Evolutionary conservation across 257 asterid genomes (phyloP), one percentile per base, ranked within the genome.

Genomic region (Voacanga thouarsii): DNA sequence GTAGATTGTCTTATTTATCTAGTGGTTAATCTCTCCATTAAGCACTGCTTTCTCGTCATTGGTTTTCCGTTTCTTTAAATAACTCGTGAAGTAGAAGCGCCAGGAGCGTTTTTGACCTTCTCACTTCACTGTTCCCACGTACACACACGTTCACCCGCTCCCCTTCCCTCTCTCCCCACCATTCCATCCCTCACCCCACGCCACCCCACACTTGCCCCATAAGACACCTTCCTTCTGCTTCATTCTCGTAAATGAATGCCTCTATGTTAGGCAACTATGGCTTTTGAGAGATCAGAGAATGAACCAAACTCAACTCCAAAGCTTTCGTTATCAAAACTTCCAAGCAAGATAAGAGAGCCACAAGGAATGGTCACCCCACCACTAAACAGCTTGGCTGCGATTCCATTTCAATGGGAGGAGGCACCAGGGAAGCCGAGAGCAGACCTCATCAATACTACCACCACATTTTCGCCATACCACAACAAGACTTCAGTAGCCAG

Each of bases 371-470:
- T 67, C 6, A 91, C 97, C 2, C 98, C 97, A 19, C 97, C 96
- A 1, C 78, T 84, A 56, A 88, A 83, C n/a, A 84, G 89, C 0
- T 47, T 83, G 3, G 86, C 79, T 53, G 88, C 98, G 1, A 39
- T 94, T 41, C 98, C 98, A 1, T 92, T 94, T 80, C 87, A 79
- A 26, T 94, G 97, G 98, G 97, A 94, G 86, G 96, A 87, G 77
- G 96, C 83, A 23, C 98, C 98, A 3, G 97, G 98, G 0, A 92
- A 88, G 86, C 94, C 96, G 1, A 85, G 91, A 71, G 33, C 82
- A 71, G 21, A 75, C 51, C 39, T 78, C 45, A 61, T 24, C 37
- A 33, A 33, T 0, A 18, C 61, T 6, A 30, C 41, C 70, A 28
- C 1, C 75, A 8, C 51, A 45, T 79, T 72, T 30, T 56, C 75